Evolutionary conservation across 768 basidiomycete species (phyloP).

Genomic region (Leccinum olivaceopallidum): DNA sequence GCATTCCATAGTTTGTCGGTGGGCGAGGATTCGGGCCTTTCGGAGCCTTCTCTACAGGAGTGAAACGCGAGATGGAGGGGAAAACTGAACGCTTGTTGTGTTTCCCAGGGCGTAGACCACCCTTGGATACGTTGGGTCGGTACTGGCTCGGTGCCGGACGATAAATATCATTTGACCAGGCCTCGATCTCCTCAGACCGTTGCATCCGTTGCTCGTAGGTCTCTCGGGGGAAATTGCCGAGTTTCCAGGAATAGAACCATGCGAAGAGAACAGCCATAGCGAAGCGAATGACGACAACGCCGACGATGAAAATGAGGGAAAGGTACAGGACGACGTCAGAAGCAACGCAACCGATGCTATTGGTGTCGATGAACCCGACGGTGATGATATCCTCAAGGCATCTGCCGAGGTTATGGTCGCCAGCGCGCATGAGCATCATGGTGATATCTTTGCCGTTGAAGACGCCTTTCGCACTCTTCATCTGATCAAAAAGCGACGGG

Average conservation of each 20-base stretch:
- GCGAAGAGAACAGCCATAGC: constrained; percentile 95
- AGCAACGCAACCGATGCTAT: constrained; percentile 94
- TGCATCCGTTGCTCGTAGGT: constrained; percentile 91
- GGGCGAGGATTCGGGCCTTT: constrained; percentile 56
- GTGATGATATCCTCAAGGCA: constrained; percentile 87
- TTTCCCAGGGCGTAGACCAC: constrained; percentile 55
- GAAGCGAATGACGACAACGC: constrained; percentile 94
- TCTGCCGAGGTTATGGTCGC: constrained; percentile 63
- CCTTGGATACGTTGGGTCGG: constrained; percentile 84
- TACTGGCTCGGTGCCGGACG: constrained; percentile 88
- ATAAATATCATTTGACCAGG: constrained; percentile 96
- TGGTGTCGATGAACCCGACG: constrained; percentile 93
- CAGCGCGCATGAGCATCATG: constrained; percentile 77
- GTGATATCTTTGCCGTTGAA: constrained; percentile 86
- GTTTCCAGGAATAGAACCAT: constrained; percentile 97
- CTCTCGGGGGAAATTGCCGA: constrained; percentile 92
- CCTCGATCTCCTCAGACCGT: constrained; percentile 88
- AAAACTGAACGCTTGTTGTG: constrained; percentile 57
- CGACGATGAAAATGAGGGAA: constrained; percentile 95
- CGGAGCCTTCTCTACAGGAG: constrained; percentile 63
- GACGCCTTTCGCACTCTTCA: constrained; percentile 68
- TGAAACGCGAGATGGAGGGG: constrained; percentile 71
- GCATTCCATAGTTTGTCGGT: constrained; percentile 62
- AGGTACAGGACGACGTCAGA: constrained; percentile 93
- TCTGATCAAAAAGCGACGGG: constrained; percentile 77